Base-by-base conservation (phyloP, 1,139 yeast genomes). In the Candida labiduridarum region DNA sequence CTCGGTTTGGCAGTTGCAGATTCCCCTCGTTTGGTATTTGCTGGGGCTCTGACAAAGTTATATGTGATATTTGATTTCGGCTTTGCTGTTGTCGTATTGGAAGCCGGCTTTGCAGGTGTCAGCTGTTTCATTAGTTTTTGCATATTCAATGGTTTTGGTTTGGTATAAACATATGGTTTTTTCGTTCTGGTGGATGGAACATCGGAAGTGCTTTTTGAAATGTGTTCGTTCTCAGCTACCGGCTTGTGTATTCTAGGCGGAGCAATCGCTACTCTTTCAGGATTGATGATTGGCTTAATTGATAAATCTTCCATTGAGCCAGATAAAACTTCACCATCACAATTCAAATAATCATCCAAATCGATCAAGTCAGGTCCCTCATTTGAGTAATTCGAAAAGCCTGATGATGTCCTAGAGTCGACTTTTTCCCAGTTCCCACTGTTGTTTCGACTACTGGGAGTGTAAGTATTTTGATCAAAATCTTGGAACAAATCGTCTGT, bases 91-190 rank as follows among this genome's bases (percentile, higher is more conserved):
- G 55, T 41, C 12, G 51, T 50, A 22, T 55, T 45, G 7, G 53
- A 54, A 33, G 57, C 50, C 1, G 65, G 57, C 34, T 57, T 62
- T 69, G 45, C 62, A 49, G 47, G 35, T 34, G 49, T 35, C 50
- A 41, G 55, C 66, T 69, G 52, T 47, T 59, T 54, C 55, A 53
- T 57, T 41, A 56, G 39, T 36, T 52, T 55, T 48, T 52, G 58
- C 19, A 75, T 63, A 53, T 76, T 72, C 50, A 76, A 53, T 0
- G 80, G 80, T 54, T 72, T 67, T 2, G 81, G 80, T 55, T 76
- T 68, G 38, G 59, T 69, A 56, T 76, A 76, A 11, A 67, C 60
- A 52, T 74, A 75, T 15, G 69, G 65, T 44, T 60, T 62, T 46
- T 64, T 63, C 16, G 54, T 50, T 35, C 49, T 50, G 6, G 49